A percentile compares a stretch with the other conserved stretches of the same genome.
Conservation (phyloP, 1,284 basidiomycete species). For the Moesziomyces sp. region DNA sequence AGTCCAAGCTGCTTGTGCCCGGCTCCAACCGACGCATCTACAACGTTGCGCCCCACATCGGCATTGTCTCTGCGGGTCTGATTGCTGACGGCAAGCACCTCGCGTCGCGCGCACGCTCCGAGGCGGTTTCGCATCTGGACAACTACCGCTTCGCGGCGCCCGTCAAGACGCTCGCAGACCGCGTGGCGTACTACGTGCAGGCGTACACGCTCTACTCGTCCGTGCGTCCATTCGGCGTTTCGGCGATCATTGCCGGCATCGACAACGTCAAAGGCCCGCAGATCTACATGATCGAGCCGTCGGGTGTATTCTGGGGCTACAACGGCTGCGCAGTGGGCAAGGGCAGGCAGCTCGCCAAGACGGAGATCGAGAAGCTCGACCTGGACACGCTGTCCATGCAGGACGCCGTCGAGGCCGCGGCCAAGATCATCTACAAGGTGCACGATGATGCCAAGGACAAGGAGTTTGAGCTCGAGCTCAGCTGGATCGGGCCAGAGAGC, state of each 20-base stretch:
- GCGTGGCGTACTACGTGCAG: conserved; percentile 88
- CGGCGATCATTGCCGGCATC: conserved; percentile 87
- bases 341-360: conserved; percentile 95
- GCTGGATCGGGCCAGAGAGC: conserved; percentile 92
- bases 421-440: conserved; percentile 82
- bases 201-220: conserved; percentile 98
- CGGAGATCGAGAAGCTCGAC: conserved; percentile 95
- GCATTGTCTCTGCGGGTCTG: conserved; percentile 83
- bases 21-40: conserved; percentile 92
- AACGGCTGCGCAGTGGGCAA: conserved; percentile 83
- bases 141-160: conserved; percentile 81
- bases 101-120: conserved; percentile 84
- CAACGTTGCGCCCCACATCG: conserved; percentile 91
- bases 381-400: conserved; percentile 77
- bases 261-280: conserved; percentile 80
- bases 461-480: conserved; percentile 96
- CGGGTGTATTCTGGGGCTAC: conserved; percentile 83
- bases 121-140: conserved; percentile 82
- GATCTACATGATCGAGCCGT: conserved; percentile 93
- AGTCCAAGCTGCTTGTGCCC: conserved; percentile 94
- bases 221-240: conserved; percentile 95
- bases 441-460: conserved; percentile 98
- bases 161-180: conserved; percentile 84
- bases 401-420: conserved; percentile 64
- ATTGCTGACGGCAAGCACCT: conserved; percentile 93